Evolutionary conservation across 1,139 yeast species (phyloP), one percentile per base, ranked within the genome.

Genomic region (Scheffersomyces lignicola): DNA sequence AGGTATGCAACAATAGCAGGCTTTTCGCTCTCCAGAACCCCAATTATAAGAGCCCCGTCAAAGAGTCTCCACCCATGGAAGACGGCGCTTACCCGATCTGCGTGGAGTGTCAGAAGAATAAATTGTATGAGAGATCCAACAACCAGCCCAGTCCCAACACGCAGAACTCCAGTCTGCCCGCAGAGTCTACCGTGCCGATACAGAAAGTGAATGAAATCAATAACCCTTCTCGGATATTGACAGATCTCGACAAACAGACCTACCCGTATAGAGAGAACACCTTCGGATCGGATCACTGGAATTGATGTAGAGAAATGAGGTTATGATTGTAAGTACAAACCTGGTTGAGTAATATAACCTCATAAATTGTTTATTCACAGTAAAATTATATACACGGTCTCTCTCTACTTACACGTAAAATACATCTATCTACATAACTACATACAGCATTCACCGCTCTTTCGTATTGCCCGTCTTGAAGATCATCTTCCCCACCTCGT

Each of bases 401-500:
- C n/a, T n/a, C n/a, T n/a, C n/a, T n/a, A n/a, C n/a, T n/a, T n/a
- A n/a, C n/a, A n/a, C n/a, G n/a, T n/a, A n/a, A n/a, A n/a, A n/a
- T n/a, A n/a, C n/a, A n/a, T n/a, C n/a, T n/a, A n/a, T n/a, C n/a
- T n/a, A n/a, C n/a, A n/a, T n/a, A n/a, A n/a, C n/a, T n/a, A n/a
- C n/a, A n/a, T n/a, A n/a, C n/a, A n/a, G n/a, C n/a, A n/a, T n/a
- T n/a, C n/a, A n/a, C n/a, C n/a, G n/a, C n/a, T n/a, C n/a, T n/a
- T n/a, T n/a, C n/a, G n/a, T 38, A 35, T 51, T 51, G 10, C 50
- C 62, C 34, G 52, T 52, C 32, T 51, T 60, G 51, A 83, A 77
- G 26, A 83, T 64, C 49, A 76, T 77, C 59, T 94, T 94, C 21
- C 95, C 87, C 34, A 90, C 69, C 57, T 92, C 98, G 58, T 92